Percentiles rank a stretch among this genome's conserved stretches.
These are phyloP conservation scores for Phytophthora fragariae DNA, from an alignment of 352 stramenopile genomes.

Conservation along the genomic window DNA sequence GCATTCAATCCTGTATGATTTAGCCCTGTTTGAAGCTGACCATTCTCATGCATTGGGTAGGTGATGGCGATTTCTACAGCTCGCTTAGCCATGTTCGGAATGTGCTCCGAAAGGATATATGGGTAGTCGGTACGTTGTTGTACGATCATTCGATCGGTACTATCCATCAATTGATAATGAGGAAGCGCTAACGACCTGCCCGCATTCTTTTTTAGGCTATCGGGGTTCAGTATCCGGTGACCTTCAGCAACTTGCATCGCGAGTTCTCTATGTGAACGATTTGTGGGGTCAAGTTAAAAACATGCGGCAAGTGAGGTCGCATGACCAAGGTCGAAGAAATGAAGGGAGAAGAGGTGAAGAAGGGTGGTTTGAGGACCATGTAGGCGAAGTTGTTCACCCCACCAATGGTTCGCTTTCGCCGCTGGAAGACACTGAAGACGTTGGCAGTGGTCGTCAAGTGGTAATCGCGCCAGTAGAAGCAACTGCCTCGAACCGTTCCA, in stretches of 20 bases:
- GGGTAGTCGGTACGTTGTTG: conserved; percentile 74
- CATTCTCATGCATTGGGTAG: conserved; percentile 38
- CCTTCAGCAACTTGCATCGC: conserved; percentile 78
- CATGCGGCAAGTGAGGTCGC: conserved; percentile 6
- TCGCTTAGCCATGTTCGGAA: conserved; percentile 85
- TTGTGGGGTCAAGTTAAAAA: conserved; percentile 63
- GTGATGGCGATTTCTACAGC: conserved; percentile 89
- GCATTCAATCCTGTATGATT: conserved; percentile 2
- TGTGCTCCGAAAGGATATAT: conserved; percentile 84
- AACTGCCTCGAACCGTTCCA: conserved; percentile 11
- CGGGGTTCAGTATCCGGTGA: conserved; percentile 76
- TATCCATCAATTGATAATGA: neutral
- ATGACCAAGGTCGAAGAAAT: conserved; percentile 19
- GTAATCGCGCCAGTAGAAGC: conserved; percentile 29
- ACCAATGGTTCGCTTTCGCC: conserved; percentile 18
- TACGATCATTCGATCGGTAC: neutral
- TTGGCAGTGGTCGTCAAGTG: conserved; percentile 39
- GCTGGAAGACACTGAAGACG: conserved; percentile 22
- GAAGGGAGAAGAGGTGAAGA: conserved; percentile 13
- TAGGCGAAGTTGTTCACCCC: conserved; percentile 22
- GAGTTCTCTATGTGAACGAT: conserved; percentile 80
- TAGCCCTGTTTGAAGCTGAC: neutral
- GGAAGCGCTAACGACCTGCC: neutral
- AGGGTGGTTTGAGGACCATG: conserved; percentile 37
- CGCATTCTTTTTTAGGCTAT: conserved; percentile 54